These are phyloP conservation scores for Phialophora tarda DNA, from an alignment of 2,329 filamentous ascomycete species.

Conservation along the genomic window DNA sequence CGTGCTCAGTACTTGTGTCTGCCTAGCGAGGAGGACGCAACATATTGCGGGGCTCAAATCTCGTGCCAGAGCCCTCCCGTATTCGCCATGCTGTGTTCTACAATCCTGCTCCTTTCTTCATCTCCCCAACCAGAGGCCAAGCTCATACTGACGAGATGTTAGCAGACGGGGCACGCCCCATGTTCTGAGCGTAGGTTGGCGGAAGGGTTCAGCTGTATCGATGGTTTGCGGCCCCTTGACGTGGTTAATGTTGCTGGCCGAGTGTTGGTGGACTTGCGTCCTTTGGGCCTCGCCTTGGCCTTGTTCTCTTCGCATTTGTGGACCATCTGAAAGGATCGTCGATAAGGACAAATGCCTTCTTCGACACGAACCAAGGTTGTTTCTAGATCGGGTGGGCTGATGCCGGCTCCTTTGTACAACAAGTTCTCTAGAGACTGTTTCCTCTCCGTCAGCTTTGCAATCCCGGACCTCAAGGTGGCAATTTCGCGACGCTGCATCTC, in stretches of 20 bases:
- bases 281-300: background rate
- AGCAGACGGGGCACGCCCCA: background rate
- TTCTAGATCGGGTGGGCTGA: background rate
- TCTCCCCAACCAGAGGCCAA: background rate
- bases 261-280: background rate
- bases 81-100: background rate
- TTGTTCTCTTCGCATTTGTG: background rate
- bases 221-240: background rate
- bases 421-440: background rate
- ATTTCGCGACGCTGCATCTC: background rate
- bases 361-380: background rate
- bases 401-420: background rate
- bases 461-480: background rate
- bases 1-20: background rate
- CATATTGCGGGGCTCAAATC: background rate
- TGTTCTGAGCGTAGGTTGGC: background rate
- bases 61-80: background rate
- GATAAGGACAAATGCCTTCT: background rate
- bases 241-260: background rate
- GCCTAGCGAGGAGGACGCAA: background rate
- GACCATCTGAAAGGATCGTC: background rate
- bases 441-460: background rate
- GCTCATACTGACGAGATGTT: background rate
- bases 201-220: background rate
- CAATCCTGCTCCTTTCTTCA: background rate